phyloP scores from a whole-genome alignment of 352 stramenopile genomes.

The Phytophthora cactorum region DNA sequence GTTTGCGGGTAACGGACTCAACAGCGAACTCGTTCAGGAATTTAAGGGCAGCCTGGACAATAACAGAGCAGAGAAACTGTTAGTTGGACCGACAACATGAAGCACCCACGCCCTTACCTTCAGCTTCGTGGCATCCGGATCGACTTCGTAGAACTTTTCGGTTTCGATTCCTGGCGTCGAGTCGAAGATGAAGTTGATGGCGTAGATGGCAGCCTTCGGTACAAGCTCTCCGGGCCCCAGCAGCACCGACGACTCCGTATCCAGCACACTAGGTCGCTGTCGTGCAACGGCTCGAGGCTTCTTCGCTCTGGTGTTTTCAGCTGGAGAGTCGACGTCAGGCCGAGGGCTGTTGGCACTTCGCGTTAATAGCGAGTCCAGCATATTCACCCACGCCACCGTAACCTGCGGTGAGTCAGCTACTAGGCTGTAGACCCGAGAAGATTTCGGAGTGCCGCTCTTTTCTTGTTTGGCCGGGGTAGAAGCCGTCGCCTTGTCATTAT shows the following conservation, averaged over 20 bases:
- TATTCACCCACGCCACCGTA: slow-evolving; percentile 75
- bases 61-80: slow-evolving; percentile 6
- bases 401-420: slow-evolving; percentile 81
- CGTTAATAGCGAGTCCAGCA: slow-evolving; percentile 72
- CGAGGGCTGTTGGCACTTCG: slow-evolving; percentile 82
- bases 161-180: slow-evolving; percentile 83
- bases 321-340: slow-evolving; percentile 41
- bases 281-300: slow-evolving; percentile 35
- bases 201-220: slow-evolving; percentile 58
- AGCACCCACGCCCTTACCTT: slow-evolving; percentile 41
- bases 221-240: slow-evolving; percentile 50
- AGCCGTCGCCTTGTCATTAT: slow-evolving; percentile 28
- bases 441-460: slow-evolving; percentile 63
- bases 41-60: slow-evolving; percentile 40
- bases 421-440: slow-evolving; percentile 76
- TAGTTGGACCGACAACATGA: slow-evolving; percentile 1
- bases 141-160: slow-evolving; percentile 69
- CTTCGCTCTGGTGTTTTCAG: slow-evolving; percentile 29
- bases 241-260: slow-evolving; percentile 58
- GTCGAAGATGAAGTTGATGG: slow-evolving; percentile 87
- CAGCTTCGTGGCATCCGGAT: slow-evolving; percentile 54
- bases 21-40: slow-evolving; percentile 73
- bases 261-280: slow-evolving; percentile 48
- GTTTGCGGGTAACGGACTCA: slow-evolving; percentile 41
- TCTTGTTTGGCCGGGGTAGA: slow-evolving; percentile 37